Conservation (phyloP, 2,329 filamentous ascomycete genomes). For the Phyllosticta citribraziliensis region DNA sequence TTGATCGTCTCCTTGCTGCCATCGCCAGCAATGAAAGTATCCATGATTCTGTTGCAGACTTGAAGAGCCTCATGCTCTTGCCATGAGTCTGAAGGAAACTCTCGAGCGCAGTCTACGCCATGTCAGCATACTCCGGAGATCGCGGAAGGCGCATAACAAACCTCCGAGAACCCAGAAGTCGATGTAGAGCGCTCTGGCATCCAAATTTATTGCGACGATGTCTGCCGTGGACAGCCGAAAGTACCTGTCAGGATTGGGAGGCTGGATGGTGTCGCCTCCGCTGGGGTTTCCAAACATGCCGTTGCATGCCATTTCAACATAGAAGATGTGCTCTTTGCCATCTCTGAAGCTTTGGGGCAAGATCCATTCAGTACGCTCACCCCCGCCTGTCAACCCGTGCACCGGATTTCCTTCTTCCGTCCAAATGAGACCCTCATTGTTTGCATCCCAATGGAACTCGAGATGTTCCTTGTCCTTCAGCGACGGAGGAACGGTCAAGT, state of each 20-base stretch:
- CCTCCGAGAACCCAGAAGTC: slow-evolving; percentile 88
- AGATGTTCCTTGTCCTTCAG: slow-evolving; percentile 68
- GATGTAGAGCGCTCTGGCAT: slow-evolving; percentile 72
- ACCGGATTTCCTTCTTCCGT: slow-evolving; percentile 79
- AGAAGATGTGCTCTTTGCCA: slow-evolving; percentile 79
- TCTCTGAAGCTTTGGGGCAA: slow-evolving; percentile 73
- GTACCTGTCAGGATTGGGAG: slow-evolving; percentile 74
- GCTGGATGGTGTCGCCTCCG: slow-evolving; percentile 77
- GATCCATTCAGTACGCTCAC: slow-evolving; percentile 85
- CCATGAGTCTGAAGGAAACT: slow-evolving; percentile 81
- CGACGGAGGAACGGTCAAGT: slow-evolving; percentile 64
- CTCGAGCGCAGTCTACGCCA: slow-evolving; percentile 46
- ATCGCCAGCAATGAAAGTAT: slow-evolving; percentile 73
- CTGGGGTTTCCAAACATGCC: slow-evolving; percentile 93
- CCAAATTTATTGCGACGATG: slow-evolving; percentile 80
- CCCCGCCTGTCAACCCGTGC: slow-evolving; percentile 83
- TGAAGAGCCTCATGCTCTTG: slow-evolving; percentile 80
- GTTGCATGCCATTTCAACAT: slow-evolving; percentile 98
- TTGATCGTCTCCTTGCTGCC: slow-evolving; percentile 63
- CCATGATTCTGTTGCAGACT: slow-evolving; percentile 67
- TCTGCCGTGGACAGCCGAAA: slow-evolving; percentile 69
- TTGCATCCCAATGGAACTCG: slow-evolving; percentile 94
- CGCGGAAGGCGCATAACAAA: slow-evolving; percentile 14
- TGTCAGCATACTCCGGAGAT: not conserved
- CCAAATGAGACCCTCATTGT: slow-evolving; percentile 93